These are phyloP conservation scores for Linnemannia hyalina DNA, from an alignment of 192 early-diverging fungal species.

Conservation along the genomic window DNA sequence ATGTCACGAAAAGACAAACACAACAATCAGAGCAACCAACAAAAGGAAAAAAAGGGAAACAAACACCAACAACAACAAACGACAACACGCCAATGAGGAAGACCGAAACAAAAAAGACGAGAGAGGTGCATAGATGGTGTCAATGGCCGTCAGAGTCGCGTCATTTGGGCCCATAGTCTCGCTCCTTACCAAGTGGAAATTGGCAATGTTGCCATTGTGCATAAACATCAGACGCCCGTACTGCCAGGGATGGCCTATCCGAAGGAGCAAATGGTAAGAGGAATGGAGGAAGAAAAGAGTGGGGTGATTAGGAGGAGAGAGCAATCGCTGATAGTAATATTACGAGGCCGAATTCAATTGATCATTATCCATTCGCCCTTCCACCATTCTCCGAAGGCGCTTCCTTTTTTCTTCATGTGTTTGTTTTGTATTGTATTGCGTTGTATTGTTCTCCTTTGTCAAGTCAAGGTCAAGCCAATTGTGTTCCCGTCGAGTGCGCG, in stretches of 20 bases:
- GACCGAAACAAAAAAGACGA: constrained; percentile 6
- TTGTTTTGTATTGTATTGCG: neutral
- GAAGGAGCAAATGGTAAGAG: neutral
- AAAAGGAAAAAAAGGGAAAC: constrained; percentile 1
- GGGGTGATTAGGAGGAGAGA: neutral
- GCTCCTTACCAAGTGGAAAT: constrained; percentile 70
- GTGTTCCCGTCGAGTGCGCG: too few species aligned
- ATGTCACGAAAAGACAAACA: neutral
- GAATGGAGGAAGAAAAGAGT: neutral
- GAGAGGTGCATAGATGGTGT: constrained; percentile 47
- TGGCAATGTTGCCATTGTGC: constrained; percentile 81
- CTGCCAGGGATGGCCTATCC: constrained; percentile 70
- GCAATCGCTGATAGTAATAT: neutral
- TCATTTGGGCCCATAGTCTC: constrained; percentile 8
- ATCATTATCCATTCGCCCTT: neutral
- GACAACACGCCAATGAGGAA: neutral
- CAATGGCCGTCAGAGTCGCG: constrained; percentile 26
- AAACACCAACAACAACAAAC: neutral
- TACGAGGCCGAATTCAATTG: neutral
- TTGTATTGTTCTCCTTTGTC: too few species aligned
- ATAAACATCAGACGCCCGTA: constrained; percentile 86
- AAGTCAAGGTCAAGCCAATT: too few species aligned
- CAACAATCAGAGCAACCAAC: neutral
- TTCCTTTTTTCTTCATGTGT: neutral
- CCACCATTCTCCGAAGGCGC: neutral